Evolutionary conservation across 495 filamentous ascomycete species (phyloP).

Genomic region (Neurospora intermedia): DNA sequence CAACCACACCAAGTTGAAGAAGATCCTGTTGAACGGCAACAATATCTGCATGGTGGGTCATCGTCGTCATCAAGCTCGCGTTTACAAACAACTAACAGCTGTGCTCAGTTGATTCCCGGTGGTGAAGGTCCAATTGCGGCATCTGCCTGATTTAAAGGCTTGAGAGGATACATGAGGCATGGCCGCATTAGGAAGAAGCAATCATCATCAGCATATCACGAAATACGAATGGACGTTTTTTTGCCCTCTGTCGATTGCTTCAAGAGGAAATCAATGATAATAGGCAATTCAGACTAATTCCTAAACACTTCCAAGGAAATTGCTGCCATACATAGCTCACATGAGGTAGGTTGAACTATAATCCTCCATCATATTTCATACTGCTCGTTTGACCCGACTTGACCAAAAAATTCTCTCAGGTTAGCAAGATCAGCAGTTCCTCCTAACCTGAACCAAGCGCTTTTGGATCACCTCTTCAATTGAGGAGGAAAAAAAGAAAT

Average conservation of each 20-base stretch:
- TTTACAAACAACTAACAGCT: not conserved
- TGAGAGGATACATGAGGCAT: not conserved
- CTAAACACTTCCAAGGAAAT: not conserved
- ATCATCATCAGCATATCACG: not conserved
- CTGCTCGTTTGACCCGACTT: not conserved
- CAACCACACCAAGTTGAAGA: conserved; percentile 72
- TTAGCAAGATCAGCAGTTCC: not conserved
- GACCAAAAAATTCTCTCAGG: not conserved
- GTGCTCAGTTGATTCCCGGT: conserved; percentile 67
- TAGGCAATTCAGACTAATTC: not conserved
- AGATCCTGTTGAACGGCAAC: conserved; percentile 96
- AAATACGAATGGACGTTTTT: not conserved
- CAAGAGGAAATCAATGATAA: not conserved
- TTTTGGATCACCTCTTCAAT: not conserved
- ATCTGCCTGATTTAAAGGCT: not conserved
- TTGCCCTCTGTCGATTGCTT: not conserved
- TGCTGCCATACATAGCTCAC: not conserved
- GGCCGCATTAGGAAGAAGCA: not conserved
- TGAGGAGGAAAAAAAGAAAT: no score
- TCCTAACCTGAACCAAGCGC: not conserved
- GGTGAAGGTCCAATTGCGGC: conserved; percentile 60
- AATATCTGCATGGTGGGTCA: conserved; percentile 91
- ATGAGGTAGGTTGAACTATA: not conserved
- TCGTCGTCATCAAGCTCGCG: not conserved
- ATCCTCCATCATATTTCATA: not conserved